Conservation (phyloP, 345 rosid species). For the Populus tremula region DNA sequence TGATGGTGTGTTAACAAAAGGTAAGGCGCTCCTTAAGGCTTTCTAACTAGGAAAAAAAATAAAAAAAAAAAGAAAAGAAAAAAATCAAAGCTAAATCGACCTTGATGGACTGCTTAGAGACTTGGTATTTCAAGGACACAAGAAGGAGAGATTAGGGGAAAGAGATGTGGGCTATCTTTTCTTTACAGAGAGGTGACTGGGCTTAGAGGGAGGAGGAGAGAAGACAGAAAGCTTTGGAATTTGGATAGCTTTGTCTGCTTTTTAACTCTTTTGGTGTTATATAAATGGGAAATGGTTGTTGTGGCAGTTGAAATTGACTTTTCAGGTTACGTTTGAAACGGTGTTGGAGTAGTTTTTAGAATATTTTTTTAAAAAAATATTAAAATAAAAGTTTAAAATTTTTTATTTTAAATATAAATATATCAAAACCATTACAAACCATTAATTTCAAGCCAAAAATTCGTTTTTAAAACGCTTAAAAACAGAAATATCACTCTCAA, state of each 20-base stretch:
- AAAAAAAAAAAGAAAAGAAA: background rate
- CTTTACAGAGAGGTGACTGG: conserved; percentile 20
- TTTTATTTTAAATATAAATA: too few relatives aligned
- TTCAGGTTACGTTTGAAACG: background rate
- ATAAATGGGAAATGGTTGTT: conserved; percentile 2
- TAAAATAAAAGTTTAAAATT: too few relatives aligned
- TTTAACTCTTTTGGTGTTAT: background rate
- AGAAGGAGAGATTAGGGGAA: conserved; percentile 10
- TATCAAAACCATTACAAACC: too few relatives aligned
- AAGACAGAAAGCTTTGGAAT: conserved; percentile 32
- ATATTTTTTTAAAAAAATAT: background rate
- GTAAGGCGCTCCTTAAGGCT: conserved; percentile 21
- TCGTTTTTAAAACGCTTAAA: too few relatives aligned
- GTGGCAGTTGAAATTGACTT: conserved; percentile 28
- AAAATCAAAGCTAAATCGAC: conserved; percentile 14
- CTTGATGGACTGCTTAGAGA: conserved; percentile 13
- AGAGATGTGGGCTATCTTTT: conserved; percentile 21
- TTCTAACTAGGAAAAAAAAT: background rate
- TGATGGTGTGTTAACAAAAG: conserved; percentile 15
- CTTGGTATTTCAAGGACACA: conserved; percentile 9
- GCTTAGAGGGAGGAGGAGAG: conserved; percentile 6
- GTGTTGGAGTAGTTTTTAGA: too few relatives aligned
- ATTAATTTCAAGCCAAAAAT: too few relatives aligned
- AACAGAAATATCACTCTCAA: too few relatives aligned
- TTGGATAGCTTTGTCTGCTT: conserved; percentile 21